These are phyloP conservation scores for Syzygium aromaticum DNA, from an alignment of 345 rosid species.

Conservation along the genomic window DNA sequence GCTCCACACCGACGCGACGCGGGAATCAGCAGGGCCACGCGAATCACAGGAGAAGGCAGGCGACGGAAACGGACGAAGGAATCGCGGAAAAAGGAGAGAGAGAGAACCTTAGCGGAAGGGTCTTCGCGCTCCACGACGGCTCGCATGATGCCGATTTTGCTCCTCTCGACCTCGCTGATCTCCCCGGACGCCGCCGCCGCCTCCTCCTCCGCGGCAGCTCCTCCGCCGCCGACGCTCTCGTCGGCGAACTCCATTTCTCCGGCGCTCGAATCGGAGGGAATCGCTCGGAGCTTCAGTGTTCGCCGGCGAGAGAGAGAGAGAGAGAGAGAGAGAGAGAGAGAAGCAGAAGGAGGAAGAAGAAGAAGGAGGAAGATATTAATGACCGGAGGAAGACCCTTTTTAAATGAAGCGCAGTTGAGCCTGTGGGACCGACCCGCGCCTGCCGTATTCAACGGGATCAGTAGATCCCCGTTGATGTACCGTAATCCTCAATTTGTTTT, in stretches of 20 bases:
- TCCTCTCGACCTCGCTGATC: constrained; percentile 55
- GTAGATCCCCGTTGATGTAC: not conserved
- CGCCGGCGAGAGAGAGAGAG: not conserved
- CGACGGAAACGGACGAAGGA: not conserved
- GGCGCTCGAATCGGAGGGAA: not conserved
- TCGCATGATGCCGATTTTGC: constrained; percentile 76
- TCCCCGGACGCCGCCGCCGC: constrained; percentile 4
- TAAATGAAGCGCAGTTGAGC: not conserved
- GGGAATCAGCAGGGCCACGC: not conserved
- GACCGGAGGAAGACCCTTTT: not conserved
- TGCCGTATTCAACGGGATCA: not conserved
- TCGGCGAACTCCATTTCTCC: constrained; percentile 10
- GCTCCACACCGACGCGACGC: not conserved
- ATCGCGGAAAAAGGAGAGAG: not conserved
- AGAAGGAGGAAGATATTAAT: not conserved
- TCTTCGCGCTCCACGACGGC: constrained; percentile 67
- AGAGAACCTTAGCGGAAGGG: constrained; percentile 54
- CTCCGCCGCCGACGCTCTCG: not conserved
- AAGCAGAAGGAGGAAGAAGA: not conserved
- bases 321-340: not conserved
- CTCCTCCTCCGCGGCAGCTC: not conserved
- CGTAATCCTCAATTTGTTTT: not conserved
- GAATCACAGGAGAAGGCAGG: not conserved
- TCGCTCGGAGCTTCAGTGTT: not conserved
- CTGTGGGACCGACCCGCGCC: not conserved